phyloP scores from a whole-genome alignment of 139 green algal species.

The Diplosphaera chodatii region DNA sequence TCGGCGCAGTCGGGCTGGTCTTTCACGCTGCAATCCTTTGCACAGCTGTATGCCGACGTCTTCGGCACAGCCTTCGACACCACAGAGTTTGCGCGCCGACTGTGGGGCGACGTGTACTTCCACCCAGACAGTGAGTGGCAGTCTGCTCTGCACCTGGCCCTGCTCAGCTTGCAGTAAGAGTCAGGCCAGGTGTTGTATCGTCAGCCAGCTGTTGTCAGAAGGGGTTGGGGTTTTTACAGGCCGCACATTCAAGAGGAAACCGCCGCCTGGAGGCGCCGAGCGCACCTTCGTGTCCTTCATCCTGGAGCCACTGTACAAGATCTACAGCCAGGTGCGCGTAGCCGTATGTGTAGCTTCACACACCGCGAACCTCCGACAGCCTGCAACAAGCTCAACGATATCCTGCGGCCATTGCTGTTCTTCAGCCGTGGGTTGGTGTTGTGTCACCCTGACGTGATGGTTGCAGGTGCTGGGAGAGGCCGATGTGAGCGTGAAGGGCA shows the following conservation, averaged over 20 bases:
- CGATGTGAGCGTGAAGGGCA: slow-evolving; percentile 30
- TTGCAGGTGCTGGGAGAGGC: slow-evolving; percentile 54
- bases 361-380: no score
- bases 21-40: slow-evolving; percentile 92
- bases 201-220: no score
- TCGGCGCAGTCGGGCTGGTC: slow-evolving; percentile 69
- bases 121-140: slow-evolving; percentile 25
- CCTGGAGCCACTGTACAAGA: slow-evolving; percentile 97
- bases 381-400: no score
- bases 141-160: no score
- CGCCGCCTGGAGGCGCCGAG: slow-evolving; percentile 42
- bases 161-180: no score
- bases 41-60: slow-evolving; percentile 72
- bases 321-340: slow-evolving; percentile 64
- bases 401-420: no score
- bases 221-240: no score
- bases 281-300: slow-evolving; percentile 94
- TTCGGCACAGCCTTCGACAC: slow-evolving; percentile 15
- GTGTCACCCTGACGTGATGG: no score
- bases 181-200: no score
- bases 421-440: no score
- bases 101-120: slow-evolving; percentile 97
- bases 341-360: no score
- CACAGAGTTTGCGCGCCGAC: slow-evolving; percentile 56
- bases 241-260: slow-evolving; percentile 73